These are phyloP conservation scores for Dioscorea dumetorum DNA, from an alignment of 106 monocot species.

Conservation along the genomic window DNA sequence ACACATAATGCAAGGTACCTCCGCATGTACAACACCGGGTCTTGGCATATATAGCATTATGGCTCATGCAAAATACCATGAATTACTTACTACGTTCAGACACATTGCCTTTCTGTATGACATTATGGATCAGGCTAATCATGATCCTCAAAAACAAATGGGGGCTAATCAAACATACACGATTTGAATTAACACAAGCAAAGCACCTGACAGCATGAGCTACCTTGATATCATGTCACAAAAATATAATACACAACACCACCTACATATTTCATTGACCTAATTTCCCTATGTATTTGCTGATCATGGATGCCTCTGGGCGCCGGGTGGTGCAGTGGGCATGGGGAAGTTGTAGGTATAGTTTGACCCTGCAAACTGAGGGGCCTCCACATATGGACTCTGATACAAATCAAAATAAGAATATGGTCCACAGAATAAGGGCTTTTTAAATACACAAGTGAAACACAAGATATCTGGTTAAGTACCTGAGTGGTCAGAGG, in stretches of 20 bases:
- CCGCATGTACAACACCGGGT: slow-evolving; percentile 10
- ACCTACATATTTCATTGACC: neutral
- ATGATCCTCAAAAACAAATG: neutral
- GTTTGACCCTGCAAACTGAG: slow-evolving; percentile 32
- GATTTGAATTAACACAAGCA: slow-evolving; percentile 4
- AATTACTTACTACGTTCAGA: too few relatives aligned
- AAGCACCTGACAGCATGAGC: slow-evolving; percentile 14
- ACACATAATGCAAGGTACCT: neutral
- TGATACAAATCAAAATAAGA: slow-evolving; percentile 14
- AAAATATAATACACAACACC: slow-evolving; percentile 7
- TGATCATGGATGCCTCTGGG: slow-evolving; percentile 35
- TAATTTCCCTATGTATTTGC: neutral
- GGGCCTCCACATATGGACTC: slow-evolving; percentile 86
- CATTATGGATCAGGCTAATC: too few relatives aligned
- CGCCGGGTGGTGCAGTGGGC: slow-evolving; percentile 73
- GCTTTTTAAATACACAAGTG: too few relatives aligned
- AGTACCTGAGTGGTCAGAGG: slow-evolving; percentile 40
- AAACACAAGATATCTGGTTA: neutral
- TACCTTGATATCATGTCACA: neutral
- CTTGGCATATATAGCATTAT: neutral
- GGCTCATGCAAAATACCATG: too few relatives aligned
- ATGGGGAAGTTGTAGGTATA: slow-evolving; percentile 45
- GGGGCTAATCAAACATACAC: neutral
- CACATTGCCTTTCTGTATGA: too few relatives aligned
- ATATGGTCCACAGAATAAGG: too few relatives aligned